phyloP scores from a whole-genome alignment of 129 eudicot species.

The Arctium lappa region DNA sequence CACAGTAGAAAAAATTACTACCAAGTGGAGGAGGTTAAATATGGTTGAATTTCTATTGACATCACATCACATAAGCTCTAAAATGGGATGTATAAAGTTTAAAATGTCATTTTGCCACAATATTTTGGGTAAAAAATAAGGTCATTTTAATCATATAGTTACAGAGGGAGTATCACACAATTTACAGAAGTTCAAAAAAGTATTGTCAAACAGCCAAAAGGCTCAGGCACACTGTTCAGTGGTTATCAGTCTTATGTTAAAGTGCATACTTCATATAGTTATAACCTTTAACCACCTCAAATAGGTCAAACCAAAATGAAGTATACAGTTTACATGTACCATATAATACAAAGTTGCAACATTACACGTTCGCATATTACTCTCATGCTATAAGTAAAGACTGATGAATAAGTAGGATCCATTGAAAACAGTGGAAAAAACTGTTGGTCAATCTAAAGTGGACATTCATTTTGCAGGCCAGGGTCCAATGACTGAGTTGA shows the following conservation, averaged over 20 bases:
- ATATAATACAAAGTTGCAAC: background rate
- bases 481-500: background rate
- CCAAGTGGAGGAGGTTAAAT: background rate
- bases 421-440: background rate
- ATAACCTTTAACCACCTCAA: background rate
- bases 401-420: background rate
- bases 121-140: background rate
- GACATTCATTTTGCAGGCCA: background rate
- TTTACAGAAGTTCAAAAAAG: background rate
- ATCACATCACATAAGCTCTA: background rate
- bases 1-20: background rate
- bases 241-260: background rate
- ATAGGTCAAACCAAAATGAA: background rate
- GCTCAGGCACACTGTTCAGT: background rate
- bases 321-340: background rate
- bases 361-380: background rate
- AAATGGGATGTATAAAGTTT: background rate
- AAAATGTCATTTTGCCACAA: background rate
- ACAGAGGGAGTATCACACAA: background rate
- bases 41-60: background rate
- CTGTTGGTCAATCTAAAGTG: background rate
- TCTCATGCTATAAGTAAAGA: background rate
- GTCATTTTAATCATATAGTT: background rate
- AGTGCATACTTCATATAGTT: background rate
- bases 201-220: background rate